Conservation (phyloP, 495 filamentous ascomycete species). For the Penicillium silybi region DNA sequence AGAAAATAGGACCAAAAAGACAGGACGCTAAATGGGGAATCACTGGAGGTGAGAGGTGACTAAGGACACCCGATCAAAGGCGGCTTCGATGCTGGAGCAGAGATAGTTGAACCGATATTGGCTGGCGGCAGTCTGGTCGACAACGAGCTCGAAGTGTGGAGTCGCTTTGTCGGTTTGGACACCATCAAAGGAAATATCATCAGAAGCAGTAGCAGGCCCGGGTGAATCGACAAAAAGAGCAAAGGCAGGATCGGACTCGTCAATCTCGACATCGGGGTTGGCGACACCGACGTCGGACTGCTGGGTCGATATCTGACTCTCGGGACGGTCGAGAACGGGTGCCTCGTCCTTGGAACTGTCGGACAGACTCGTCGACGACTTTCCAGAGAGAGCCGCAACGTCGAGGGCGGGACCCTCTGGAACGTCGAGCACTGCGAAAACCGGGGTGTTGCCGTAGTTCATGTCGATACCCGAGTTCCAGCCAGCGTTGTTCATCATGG, state of each 20-base stretch:
- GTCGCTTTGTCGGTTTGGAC: slow-evolving; percentile 56
- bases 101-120: slow-evolving; percentile 40
- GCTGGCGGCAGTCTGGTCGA: slow-evolving; percentile 35
- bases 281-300: slow-evolving; percentile 29
- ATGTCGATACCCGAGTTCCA: slow-evolving; percentile 37
- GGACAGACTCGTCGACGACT: slow-evolving; percentile 45
- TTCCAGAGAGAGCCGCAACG: slow-evolving; percentile 59
- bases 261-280: slow-evolving; percentile 49
- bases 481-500: slow-evolving; percentile 41
- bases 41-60: slow-evolving; percentile 46
- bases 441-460: slow-evolving; percentile 64
- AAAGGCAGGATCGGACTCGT: slow-evolving; percentile 57
- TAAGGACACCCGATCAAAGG: slow-evolving; percentile 44
- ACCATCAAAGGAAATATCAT: slow-evolving; percentile 47
- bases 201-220: slow-evolving; percentile 13
- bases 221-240: slow-evolving; percentile 54
- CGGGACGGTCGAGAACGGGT: slow-evolving; percentile 42
- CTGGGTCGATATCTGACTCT: slow-evolving; percentile 28
- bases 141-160: slow-evolving; percentile 55
- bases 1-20: slow-evolving; percentile 18
- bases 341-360: slow-evolving; percentile 52
- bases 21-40: slow-evolving; percentile 34
- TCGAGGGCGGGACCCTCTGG: slow-evolving; percentile 68
- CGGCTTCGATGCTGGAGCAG: slow-evolving; percentile 49
- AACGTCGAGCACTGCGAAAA: slow-evolving; percentile 75